Base-by-base conservation (phyloP, 129 eudicot genomes). In the Oenanthe sinensis region DNA sequence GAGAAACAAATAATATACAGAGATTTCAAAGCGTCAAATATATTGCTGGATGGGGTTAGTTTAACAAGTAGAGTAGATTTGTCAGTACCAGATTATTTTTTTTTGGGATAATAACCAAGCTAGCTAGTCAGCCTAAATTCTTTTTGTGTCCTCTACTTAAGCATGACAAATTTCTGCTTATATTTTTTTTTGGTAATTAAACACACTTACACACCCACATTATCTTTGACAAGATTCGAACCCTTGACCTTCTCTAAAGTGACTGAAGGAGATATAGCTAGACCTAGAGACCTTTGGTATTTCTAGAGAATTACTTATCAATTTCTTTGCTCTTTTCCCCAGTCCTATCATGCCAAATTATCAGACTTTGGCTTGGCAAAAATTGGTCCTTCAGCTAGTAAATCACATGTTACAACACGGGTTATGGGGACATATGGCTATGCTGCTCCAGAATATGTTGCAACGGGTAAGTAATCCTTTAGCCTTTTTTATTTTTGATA, bases 1-100 rank as follows among this genome's bases (percentile, higher is more conserved):
- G 90, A 93, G 67, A 87, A 82, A 73, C 86, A 86, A 79, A 95
- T 94, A 15, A 94, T 94, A 42, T 94, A 91, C 74, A 82, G 98
- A 80, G 98, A 93, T 79, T 91, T 93, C 78, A 91, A 93, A 82
- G 93, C 98, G 6, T 88, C 98, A 50, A 95, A 95, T 73, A 91
- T 95, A 79, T 81, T 91, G 82, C 90, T 95, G 30, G 97, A 91
- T 75, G 92, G 88, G 86, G 98, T 91, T 83, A 79, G 91, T 84
- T 77, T 12, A 67, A 15, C 26, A 40, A 15, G 8, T 58, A 26
- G 14, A 36, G 26, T 46, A 45, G 65, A 24, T 17, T 16, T 58
- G 11, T 44, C 36, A 20, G 16, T 33, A 16, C 3, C 45, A 36
- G 8, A 5, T 0, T 2, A 4, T 48, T 60, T 40, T 1, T 10